Percentiles rank a stretch among this genome's conserved stretches.
phyloP scores from a whole-genome alignment of 2,329 filamentous ascomycete species.

The Colletotrichum sp. region DNA sequence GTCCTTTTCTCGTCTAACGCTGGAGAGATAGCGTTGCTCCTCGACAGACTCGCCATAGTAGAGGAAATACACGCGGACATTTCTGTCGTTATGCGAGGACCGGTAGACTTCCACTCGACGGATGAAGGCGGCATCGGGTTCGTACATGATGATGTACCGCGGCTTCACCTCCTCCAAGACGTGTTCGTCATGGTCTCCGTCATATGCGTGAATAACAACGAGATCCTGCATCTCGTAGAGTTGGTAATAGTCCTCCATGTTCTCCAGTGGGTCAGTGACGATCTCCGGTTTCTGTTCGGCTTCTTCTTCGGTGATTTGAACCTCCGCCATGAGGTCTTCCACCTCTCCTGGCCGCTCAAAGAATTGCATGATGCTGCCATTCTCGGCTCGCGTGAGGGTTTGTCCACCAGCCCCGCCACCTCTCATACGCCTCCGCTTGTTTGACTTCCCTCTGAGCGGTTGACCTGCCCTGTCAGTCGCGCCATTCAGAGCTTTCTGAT shows the following conservation, averaged over 20 bases:
- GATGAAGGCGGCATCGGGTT: conserved; percentile 93
- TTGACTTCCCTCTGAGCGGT: conserved; percentile 67
- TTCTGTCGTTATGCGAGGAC: conserved; percentile 88
- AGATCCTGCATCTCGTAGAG: conserved; percentile 91
- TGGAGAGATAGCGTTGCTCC: conserved; percentile 89
- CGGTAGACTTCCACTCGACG: conserved; percentile 94
- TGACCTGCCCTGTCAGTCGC: conserved; percentile 60
- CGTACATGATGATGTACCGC: conserved; percentile 98
- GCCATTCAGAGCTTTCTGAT: conserved; percentile 76
- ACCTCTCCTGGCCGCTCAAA: conserved; percentile 87
- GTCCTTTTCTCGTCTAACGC: conserved; percentile 94
- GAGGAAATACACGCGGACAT: conserved; percentile 93
- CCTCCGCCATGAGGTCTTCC: conserved; percentile 79
- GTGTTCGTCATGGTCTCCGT: conserved; percentile 94
- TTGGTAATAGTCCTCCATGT: conserved; percentile 92
- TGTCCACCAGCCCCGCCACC: conserved; percentile 72
- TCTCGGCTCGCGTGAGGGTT: conserved; percentile 67
- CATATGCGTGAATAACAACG: conserved; percentile 89
- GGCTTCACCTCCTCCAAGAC: conserved; percentile 94
- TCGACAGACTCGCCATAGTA: conserved; percentile 96
- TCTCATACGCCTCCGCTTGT: conserved; percentile 84
- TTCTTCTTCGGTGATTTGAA: conserved; percentile 81
- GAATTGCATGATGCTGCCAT: conserved; percentile 75
- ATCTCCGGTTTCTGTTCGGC: conserved; percentile 78
- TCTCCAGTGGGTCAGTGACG: conserved; percentile 76